Base-by-base conservation (phyloP, 805 yeast species). In the Kurtzmaniella fragi region DNA sequence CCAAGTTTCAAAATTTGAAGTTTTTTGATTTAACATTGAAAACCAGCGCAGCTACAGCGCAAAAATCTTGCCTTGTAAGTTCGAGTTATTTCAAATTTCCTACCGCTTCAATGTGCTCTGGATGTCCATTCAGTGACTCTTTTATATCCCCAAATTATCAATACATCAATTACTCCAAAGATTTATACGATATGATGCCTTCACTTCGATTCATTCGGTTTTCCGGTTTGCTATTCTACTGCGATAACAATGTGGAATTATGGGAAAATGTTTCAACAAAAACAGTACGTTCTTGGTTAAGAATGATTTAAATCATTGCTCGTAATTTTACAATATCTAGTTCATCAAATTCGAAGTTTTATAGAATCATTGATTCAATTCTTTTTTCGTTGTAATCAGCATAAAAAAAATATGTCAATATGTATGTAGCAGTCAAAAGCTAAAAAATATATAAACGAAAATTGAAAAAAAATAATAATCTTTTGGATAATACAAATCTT, bases 31-130 rank as follows among this genome's bases (percentile, higher is more conserved):
- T 30, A 4, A 12, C 17, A 6, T 17, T 17, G 33, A 23, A 38
- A 11, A 12, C 37, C 7, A 12, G 37, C 2, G 16, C 32, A 4
- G 26, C 32, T 13, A 11, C 31, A 13, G 23, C 35, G 3, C 26
- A 12, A 10, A 35, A 31, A 29, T 37, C 32, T 31, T 41, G 41
- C 12, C 35, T 45, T 17, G 40, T 45, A n/a, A 32, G 37, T 34
- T 42, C 31, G 28, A 40, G 39, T 25, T 41, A 34, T 29, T 43
- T 43, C 28, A 31, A 35, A 25, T 37, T 39, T 27, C 41, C 45
- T n/a, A 31, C 31, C 31, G 15, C 47, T 13, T 9, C 25, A 17
- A 39, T 31, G 9, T 35, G 20, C 23, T 23, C 23, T 17, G 33
- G 17, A 20, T 20, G 25, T 20, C 33, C 33, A 13, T 31, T 16